A percentile compares a stretch with the other conserved stretches of the same genome.
These are phyloP conservation scores for Globisporangium parvum DNA, from an alignment of 352 stramenopile species.

Conservation along the genomic window DNA sequence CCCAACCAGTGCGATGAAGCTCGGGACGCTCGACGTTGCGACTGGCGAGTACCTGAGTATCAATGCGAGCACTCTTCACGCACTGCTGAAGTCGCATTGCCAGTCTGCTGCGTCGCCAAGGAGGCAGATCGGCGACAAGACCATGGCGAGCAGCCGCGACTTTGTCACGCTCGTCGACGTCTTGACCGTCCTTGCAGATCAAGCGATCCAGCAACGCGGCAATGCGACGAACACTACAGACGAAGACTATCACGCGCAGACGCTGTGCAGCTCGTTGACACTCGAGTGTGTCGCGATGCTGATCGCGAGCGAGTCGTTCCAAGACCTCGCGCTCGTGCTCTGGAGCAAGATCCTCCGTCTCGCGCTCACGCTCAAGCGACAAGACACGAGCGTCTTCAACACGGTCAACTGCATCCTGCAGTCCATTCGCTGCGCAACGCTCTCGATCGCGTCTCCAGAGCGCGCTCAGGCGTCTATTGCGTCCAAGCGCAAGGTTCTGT, in stretches of 20 bases:
- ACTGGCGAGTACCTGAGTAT: slow-evolving; percentile 16
- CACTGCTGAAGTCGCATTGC: slow-evolving; percentile 47
- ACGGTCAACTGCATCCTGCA: slow-evolving; percentile 47
- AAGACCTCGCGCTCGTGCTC: slow-evolving; percentile 28
- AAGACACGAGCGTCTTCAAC: slow-evolving; percentile 36
- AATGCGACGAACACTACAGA: slow-evolving; percentile 2
- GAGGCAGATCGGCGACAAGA: slow-evolving; percentile 8
- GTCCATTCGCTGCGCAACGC: slow-evolving; percentile 36
- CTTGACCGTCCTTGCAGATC: slow-evolving; percentile 26
- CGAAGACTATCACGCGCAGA: slow-evolving; percentile 23
- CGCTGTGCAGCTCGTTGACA: slow-evolving; percentile 28
- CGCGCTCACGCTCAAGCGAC: slow-evolving; percentile 23
- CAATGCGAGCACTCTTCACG: slow-evolving; percentile 30
- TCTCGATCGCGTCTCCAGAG: slow-evolving; percentile 33
- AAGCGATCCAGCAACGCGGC: neutral
- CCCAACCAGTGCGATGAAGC: slow-evolving; percentile 35
- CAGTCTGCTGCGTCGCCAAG: neutral
- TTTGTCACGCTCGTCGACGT: slow-evolving; percentile 38
- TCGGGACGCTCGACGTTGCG: slow-evolving; percentile 15
- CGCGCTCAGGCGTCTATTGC: slow-evolving; percentile 13
- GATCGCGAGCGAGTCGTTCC: slow-evolving; percentile 23
- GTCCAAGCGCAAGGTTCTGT: slow-evolving; percentile 16
- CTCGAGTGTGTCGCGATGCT: slow-evolving; percentile 43
- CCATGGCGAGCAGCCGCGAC: slow-evolving; percentile 18
- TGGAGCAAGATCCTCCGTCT: slow-evolving; percentile 34